Evolutionary conservation across 1,284 basidiomycete genomes (phyloP), one percentile per base, ranked within the genome.

Genomic region (Phenoliferia sp.): DNA sequence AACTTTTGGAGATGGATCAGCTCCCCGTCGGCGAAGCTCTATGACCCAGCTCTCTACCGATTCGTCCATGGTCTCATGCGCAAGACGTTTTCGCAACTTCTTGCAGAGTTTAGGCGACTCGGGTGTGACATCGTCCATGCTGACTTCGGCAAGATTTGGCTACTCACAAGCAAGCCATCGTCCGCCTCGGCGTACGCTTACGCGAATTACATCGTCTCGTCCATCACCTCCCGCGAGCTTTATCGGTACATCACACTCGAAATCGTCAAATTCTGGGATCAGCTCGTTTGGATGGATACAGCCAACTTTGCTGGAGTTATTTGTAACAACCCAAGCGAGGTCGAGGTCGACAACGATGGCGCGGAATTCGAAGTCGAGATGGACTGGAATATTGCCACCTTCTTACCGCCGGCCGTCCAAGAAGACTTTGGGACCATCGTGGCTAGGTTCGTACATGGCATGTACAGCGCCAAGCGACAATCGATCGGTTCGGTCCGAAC

Each of bases 1-100:
- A 94, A 98, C 79, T 98, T 99, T 81, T 98, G 94, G 94, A 84
- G 96, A 35, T 99, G 96, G 96, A 85, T 96, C 70, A 90, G 88
- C 76, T 94, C 90, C 2, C 87, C 85, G 59, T 83, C 87, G 3
- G 91, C 94, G 35, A 85, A 88, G 68, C 87, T 99, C 83, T 96
- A 93, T 77, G 96, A 99, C 78, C 89, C 94, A 1, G 90, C 92
- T 62, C 84, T 99, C 7, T 93, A 98, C 78, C 87, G 90, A 0
- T 99, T 99, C 81, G 82, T 99, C 17, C 90, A 94, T 73, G 90
- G 94, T 12, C 85, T 99, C 62, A 99, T 99, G 96, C 88, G 91
- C 71, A 99, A 99, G 82, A 95, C 91, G 0, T 94, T 99, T 79
- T 90, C 98, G 56, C 96, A 99, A 80, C 84, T 99, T 67, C 84